These are phyloP conservation scores for Dendrobium chrysotoxum DNA, from an alignment of 106 monocot species.

Conservation along the genomic window DNA sequence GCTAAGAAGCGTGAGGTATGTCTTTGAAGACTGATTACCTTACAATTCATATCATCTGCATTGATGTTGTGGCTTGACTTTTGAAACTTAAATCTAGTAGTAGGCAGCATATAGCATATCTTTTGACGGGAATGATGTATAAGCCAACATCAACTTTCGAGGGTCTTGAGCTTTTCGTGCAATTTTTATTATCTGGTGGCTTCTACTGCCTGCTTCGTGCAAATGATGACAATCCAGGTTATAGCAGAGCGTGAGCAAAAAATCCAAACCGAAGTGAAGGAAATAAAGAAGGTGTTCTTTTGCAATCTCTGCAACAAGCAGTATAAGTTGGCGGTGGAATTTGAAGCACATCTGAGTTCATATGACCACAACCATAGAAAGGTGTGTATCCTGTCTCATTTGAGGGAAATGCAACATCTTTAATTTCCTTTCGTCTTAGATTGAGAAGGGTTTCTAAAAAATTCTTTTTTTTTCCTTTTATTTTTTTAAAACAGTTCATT, in stretches of 20 bases:
- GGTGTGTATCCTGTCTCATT: conserved; percentile 38
- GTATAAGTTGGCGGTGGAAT: conserved; percentile 94
- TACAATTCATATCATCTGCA: conserved; percentile 10
- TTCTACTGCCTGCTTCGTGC: conserved; percentile 96
- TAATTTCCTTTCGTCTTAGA: background rate
- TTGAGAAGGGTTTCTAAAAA: background rate
- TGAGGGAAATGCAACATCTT: background rate
- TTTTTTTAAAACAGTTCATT: background rate
- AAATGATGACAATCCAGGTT: conserved; percentile 99
- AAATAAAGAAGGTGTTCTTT: conserved; percentile 95
- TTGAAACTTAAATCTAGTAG: conserved; percentile 39
- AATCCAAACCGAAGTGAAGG: conserved; percentile 94
- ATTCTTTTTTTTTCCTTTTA: background rate
- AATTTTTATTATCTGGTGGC: conserved; percentile 97
- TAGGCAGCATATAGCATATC: conserved; percentile 35
- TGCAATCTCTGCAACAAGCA: conserved; percentile 97
- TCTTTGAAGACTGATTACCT: background rate
- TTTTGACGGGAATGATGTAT: conserved; percentile 50
- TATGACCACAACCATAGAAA: conserved; percentile 99
- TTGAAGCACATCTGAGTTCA: conserved; percentile 95
- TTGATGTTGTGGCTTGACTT: conserved; percentile 34
- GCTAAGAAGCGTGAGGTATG: conserved; percentile 92
- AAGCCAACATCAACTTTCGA: conserved; percentile 66
- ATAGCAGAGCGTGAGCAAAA: conserved; percentile 97
- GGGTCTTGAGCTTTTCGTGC: conserved; percentile 84